Evolutionary conservation across 2,329 filamentous ascomycete genomes (phyloP), one percentile per base, ranked within the genome.

Genomic region (Epichloe gansuensis): DNA sequence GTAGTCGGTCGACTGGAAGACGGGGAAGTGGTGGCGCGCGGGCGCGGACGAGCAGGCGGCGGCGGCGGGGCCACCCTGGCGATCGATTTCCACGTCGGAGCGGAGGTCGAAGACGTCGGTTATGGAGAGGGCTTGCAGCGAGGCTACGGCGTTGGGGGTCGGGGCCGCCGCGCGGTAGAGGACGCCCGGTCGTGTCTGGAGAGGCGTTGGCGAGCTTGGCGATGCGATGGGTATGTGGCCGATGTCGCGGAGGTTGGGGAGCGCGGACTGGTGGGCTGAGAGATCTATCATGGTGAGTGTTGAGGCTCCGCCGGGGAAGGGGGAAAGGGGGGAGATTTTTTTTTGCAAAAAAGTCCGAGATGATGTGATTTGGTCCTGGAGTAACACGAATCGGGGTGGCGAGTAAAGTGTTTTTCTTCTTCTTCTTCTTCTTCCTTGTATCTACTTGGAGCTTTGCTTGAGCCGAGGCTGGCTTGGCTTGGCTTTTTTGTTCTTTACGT

Each of bases 131-230:
- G 64, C 58, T 34, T 70, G 71, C 53, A 87, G 71, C 43, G 68
- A 71, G 7, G 66, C 60, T 6, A 78, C 66, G 15, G 82, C 82
- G 25, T 72, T 67, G 27, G 72, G 63, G 1, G 78, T 79, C 21
- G 57, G 80, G 57, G 88, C 84, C 2, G 82, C 85, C 47, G 81
- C 81, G 52, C 87, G 82, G 67, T 80, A 90, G 55, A 89, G 67
- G 35, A 84, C 60, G 43, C 74, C 72, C 21, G 70, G 68, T 31
- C 76, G 75, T 53, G 85, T 68, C 34, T 81, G 60, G 35, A 23
- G 68, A 27, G 76, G 39, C 21, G 15, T 23, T 23, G 42, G 74
- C 54, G 86, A 63, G 50, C 64, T 68, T 17, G 34, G 61, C 64
- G 68, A 49, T 64, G 60, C 53, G 45, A 78, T 62, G 9, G 74